Base-by-base conservation (phyloP, 768 basidiomycete genomes). In the Coprinellus micaceus region DNA sequence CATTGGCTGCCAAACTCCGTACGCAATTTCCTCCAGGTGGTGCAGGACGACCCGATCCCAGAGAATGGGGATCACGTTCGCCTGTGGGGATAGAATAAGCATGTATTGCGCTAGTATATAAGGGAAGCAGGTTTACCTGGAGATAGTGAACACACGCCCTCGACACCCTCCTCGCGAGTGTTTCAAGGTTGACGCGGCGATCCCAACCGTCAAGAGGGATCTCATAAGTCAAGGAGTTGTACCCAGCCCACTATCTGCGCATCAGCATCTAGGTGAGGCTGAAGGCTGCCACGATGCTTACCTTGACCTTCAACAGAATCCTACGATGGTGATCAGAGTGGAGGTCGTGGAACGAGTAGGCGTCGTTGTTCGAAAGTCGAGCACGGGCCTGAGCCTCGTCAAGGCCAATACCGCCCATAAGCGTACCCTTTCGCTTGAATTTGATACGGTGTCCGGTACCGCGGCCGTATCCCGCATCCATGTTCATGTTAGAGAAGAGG, bases 1-100 rank as follows among this genome's bases (percentile, higher is more conserved):
- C 78, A 87, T 85, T 41, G 87, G 86, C 66, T 86, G 85, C 88
- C 88, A 90, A 52, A 82, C 79, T 57, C 88, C 88, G 58, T 81
- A 76, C 0, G 81, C 71, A 24, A 84, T 71, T 68, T 89, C 88
- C 69, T 89, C 88, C 59, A 90, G 73, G 61, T 87, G 82, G 66
- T 86, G 85, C 48, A 90, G 76, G 55, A 84, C 77, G 36, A 89
- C 81, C 53, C 82, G 79, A 67, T 87, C 82, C 82, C 83, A 85
- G 19, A 79, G 77, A 58, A 88, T 78, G 24, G 86, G 86, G 62
- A 89, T 83, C 56, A 80, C 77, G 66, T 88, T 88, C 9, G 83
- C 78, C 88, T 89, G 61, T 46, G 46, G 29, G n/a, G 60, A 46
- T 48, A 25, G 25, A n/a, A 36, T 26, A 50, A 33, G 24, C 44